Conservation (phyloP, 306 rosid genomes). For the Cotoneaster glaucophyllus region DNA sequence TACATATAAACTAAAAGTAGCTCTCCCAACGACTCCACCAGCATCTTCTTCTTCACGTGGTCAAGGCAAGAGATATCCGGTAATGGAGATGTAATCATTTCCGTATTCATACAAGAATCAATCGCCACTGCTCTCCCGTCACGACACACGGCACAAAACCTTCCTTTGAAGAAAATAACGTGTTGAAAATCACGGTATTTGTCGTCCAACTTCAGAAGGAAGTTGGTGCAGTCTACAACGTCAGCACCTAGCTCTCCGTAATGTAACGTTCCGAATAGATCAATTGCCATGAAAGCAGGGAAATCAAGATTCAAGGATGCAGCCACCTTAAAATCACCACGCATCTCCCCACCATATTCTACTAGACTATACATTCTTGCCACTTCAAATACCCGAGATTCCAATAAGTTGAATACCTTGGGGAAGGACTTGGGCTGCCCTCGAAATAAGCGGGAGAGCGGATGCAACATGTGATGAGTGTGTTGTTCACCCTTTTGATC, state of each 20-base stretch:
- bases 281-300: not conserved
- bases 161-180: not conserved
- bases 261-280: not conserved
- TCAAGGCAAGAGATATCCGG: no score
- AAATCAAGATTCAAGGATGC: slow-evolving; percentile 2
- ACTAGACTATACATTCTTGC: no score
- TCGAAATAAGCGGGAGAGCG: no score
- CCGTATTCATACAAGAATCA: not conserved
- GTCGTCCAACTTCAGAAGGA: not conserved
- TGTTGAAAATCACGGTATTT: not conserved
- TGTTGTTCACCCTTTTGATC: no score
- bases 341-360: no score
- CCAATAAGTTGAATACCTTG: slow-evolving; percentile 2
- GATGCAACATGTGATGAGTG: no score
- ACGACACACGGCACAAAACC: not conserved
- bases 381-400: not conserved
- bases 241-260: not conserved
- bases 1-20: not conserved
- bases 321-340: not conserved
- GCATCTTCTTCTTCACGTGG: no score
- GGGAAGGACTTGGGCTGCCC: not conserved
- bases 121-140: not conserved
- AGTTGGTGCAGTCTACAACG: not conserved
- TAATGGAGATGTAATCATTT: no score
- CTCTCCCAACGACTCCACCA: not conserved